Percentiles rank a stretch among this genome's conserved stretches.
phyloP scores from a whole-genome alignment of 192 early-diverging fungal species.

The Coemansia sp. region DNA sequence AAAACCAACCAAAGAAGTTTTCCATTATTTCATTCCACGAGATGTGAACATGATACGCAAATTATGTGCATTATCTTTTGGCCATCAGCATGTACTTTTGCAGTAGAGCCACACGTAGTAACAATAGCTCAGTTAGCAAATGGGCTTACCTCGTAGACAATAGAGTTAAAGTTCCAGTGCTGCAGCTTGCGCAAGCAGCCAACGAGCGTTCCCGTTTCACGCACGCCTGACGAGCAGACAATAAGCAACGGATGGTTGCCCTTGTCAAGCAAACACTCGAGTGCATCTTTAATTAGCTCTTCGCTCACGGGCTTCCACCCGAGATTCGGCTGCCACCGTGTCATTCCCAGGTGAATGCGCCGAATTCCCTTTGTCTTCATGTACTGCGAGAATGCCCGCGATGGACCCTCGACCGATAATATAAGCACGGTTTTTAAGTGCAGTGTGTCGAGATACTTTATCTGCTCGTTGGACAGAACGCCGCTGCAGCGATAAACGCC shows the following conservation, averaged over 20 bases:
- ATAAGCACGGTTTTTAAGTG: slow-evolving; percentile 77
- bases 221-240: slow-evolving; percentile 90
- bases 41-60: neutral
- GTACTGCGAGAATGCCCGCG: slow-evolving; percentile 70
- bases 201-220: slow-evolving; percentile 91
- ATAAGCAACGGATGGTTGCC: slow-evolving; percentile 84
- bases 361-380: slow-evolving; percentile 70
- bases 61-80: slow-evolving; percentile 5
- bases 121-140: no score
- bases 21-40: neutral
- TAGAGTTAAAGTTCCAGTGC: slow-evolving; percentile 96
- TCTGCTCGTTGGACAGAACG: slow-evolving; percentile 68
- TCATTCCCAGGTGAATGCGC: slow-evolving; percentile 67
- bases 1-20: no score
- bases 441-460: slow-evolving; percentile 79
- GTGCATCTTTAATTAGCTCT: slow-evolving; percentile 93
- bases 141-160: slow-evolving; percentile 69
- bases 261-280: slow-evolving; percentile 82
- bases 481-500: slow-evolving; percentile 83
- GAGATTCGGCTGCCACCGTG: slow-evolving; percentile 66
- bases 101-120: no score
- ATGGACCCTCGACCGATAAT: slow-evolving; percentile 79
- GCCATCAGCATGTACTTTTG: neutral
- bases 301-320: slow-evolving; percentile 92
- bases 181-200: slow-evolving; percentile 93